These are phyloP conservation scores for Speleostelium caveatum DNA, from an alignment of 78 protist species.

Conservation along the genomic window DNA sequence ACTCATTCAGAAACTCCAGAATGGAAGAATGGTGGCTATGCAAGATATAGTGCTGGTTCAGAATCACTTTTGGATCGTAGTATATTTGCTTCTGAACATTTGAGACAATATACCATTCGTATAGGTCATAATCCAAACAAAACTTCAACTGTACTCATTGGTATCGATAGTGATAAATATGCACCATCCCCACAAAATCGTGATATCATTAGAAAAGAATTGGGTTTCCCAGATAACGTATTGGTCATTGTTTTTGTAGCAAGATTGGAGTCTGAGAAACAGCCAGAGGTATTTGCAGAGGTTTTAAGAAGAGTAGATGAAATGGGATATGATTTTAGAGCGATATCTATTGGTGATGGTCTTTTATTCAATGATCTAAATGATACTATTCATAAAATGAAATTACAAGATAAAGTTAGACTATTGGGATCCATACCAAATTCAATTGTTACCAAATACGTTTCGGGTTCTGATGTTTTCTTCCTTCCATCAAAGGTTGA, in stretches of 20 bases:
- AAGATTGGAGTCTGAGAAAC: slow-evolving; percentile 46
- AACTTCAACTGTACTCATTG: slow-evolving; percentile 54
- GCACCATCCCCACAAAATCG: slow-evolving; percentile 52
- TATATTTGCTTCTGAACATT: slow-evolving; percentile 45
- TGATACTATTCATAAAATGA: slow-evolving; percentile 9
- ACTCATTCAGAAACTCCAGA: slow-evolving; percentile 57
- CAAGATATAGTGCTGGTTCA: slow-evolving; percentile 53
- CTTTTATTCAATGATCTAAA: slow-evolving; percentile 20
- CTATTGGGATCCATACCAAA: slow-evolving; percentile 44
- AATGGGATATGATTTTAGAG: slow-evolving; percentile 57
- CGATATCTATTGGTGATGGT: slow-evolving; percentile 66
- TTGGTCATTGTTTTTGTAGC: slow-evolving; percentile 56
- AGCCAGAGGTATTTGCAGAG: slow-evolving; percentile 67
- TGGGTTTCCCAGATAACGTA: slow-evolving; percentile 61
- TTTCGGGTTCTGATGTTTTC: slow-evolving; percentile 46
- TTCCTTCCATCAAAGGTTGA: slow-evolving; percentile 52
- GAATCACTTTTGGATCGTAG: slow-evolving; percentile 44
- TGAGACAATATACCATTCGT: slow-evolving; percentile 30
- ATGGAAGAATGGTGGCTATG: slow-evolving; percentile 75
- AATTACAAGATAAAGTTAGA: slow-evolving; percentile 31
- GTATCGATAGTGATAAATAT: slow-evolving; percentile 53
- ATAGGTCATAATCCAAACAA: slow-evolving; percentile 62
- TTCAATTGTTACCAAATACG: slow-evolving; percentile 19
- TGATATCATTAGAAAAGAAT: slow-evolving; percentile 33
- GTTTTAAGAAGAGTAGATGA: slow-evolving; percentile 27